A percentile compares a stretch with the other conserved stretches of the same genome.
Evolutionary conservation across 345 rosid genomes (phyloP).

Genomic region (Hibiscus mutabilis): DNA sequence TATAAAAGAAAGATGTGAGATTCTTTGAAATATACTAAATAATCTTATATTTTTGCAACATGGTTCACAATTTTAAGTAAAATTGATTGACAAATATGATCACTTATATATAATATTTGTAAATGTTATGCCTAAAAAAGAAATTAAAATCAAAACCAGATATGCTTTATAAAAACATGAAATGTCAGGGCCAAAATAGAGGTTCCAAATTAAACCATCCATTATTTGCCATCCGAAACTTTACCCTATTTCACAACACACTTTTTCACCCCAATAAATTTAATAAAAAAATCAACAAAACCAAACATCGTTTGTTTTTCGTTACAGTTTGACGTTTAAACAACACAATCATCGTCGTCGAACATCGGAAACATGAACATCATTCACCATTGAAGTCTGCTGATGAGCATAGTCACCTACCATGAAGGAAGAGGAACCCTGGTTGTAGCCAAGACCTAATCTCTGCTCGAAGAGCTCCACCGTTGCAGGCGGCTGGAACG

Average conservation of each 20-base stretch:
- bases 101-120: no score
- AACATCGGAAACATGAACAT: neutral
- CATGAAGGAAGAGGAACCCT: constrained; percentile 6
- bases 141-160: no score
- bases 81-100: no score
- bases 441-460: constrained; percentile 11
- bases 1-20: no score
- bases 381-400: neutral
- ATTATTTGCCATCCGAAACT: neutral
- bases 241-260: constrained; percentile 2
- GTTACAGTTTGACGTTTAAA: neutral
- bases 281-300: neutral
- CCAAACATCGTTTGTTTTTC: neutral
- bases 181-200: no score
- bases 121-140: no score
- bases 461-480: constrained; percentile 25
- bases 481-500: constrained; percentile 32
- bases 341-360: neutral
- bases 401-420: neutral
- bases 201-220: no score
- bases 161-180: no score
- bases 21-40: no score
- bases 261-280: neutral
- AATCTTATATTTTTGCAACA: no score
- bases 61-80: no score